Evolutionary conservation across 306 rosid species (phyloP), one percentile per base, ranked within the genome.

Genomic region (Begonia peltatifolia): DNA sequence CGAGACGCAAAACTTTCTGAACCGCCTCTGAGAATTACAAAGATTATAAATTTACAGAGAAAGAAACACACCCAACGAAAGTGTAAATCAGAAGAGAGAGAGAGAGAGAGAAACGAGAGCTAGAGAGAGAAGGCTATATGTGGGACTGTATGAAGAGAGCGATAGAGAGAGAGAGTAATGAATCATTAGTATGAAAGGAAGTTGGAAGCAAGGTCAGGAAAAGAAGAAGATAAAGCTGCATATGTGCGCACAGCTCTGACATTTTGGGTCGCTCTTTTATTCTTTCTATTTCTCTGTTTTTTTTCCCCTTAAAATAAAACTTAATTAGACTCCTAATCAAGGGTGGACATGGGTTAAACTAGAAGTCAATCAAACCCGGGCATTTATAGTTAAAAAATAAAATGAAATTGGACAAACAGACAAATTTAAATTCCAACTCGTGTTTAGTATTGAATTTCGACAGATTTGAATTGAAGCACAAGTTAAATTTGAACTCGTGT

Each of bases 1-100:
- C 62, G 96, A 70, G 77, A 78, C 54, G 52, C 66, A 51, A 61
- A 73, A 70, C 88, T 87, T 79, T 80, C 86, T 77, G 89, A 71
- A 71, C 63, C 59, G 55, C 51, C 46, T 73, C 75, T 74, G 80
- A 68, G 67, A 36, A 52, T 58, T 69, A 71, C 88, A 79, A 67
- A 71, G 93, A 30, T 30, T 30, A 3, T 30, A 7, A 30, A 30
- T 30, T 30, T 30, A 30, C 38, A 80, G 38, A 20, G 23, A 20
- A 20, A 20, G 23, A 20, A 20, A 20, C 23, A 20, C 23, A 20
- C 23, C 38, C 6, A n/a, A 46, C 36, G 43, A 68, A 12, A 62
- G 14, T 47, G 55, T 5, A 30, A 30, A 30, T 30, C 38, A 30
- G 38, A 20, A 30, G 38, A 20, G 23, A 17, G 23, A 30, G 38